These are phyloP conservation scores for Hansenula anomala DNA, from an alignment of 1,139 yeast genomes.

Conservation along the genomic window DNA sequence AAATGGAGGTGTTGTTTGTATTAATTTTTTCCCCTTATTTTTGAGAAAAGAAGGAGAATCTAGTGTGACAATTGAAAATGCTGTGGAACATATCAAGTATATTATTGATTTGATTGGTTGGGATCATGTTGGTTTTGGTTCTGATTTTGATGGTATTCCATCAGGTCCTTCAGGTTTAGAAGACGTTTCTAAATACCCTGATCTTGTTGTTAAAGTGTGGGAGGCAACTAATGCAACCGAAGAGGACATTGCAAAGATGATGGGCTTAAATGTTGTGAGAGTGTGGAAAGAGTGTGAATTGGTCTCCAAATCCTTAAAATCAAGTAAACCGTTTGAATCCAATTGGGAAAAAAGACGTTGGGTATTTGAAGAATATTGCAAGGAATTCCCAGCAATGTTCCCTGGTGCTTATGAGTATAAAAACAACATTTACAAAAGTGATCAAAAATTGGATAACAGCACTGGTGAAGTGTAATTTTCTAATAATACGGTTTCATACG, in stretches of 20 bases:
- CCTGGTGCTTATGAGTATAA: conserved; percentile 28
- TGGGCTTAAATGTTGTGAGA: conserved; percentile 45
- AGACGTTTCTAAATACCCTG: conserved; percentile 51
- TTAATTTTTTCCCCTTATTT: conserved; percentile 43
- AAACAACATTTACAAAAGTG: conserved; percentile 5
- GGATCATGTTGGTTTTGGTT: conserved; percentile 52
- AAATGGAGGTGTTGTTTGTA: conserved; percentile 45
- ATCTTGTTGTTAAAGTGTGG: conserved; percentile 38
- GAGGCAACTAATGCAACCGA: conserved; percentile 35
- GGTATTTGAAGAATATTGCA: conserved; percentile 32
- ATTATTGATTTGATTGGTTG: conserved; percentile 43
- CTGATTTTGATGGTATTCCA: conserved; percentile 51
- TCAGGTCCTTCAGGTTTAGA: conserved; percentile 44
- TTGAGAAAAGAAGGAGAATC: conserved; percentile 24
- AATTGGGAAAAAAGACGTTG: conserved; percentile 40
- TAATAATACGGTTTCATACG: too few relatives aligned
- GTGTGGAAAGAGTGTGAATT: conserved; percentile 44
- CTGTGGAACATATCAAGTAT: conserved; percentile 41
- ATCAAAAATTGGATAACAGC: conserved; percentile 10
- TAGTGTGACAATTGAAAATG: conserved; percentile 40
- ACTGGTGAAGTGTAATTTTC: too few relatives aligned
- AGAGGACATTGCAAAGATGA: conserved; percentile 36
- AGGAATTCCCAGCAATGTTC: conserved; percentile 32
- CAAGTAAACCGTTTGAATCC: conserved; percentile 29
- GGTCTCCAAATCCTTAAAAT: conserved; percentile 26